Base-by-base conservation (phyloP, 345 rosid species). In the Acer negundo region DNA sequence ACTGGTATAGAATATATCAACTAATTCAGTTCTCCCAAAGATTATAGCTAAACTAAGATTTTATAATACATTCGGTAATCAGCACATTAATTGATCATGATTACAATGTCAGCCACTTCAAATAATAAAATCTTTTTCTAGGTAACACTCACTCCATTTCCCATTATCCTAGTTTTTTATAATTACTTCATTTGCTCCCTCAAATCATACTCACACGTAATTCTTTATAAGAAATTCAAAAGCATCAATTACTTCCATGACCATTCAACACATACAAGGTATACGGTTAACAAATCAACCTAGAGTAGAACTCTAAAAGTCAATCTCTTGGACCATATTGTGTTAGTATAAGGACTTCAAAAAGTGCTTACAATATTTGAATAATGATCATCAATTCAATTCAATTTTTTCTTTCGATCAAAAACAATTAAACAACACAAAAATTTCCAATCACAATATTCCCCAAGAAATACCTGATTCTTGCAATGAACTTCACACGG, bases 401-500 rank as follows among this genome's bases (percentile, higher is more conserved):
- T 53, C 19, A 53, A 53, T 4, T 19, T 53, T 51, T 53, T 53
- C n/a, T 16, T 53, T 53, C n/a, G 16, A 53, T 53, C 16, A 53
- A 16, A 15, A 53, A 53, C n/a, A 46, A 46, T 46, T 46, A 46
- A 15, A 46, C 49, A 53, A 53, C 44, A 26, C 2, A 17, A 28
- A 8, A 28, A 19, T 16, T 40, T 62, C 40, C 69, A 62, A 44
- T 40, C 9, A 56, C 23, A 59, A 70, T 38, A 55, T 19, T 40
- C 2, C 19, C 47, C 44, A 20, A 15, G 40, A 15, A 72, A 31
- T 67, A 95, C 98, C 97, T 96, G 97, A 87, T 94, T 96, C 80
- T 83, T 91, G 82, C 98, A 94, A 80, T 82, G 88, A 62, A 82
- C 83, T 44, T 92, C 93, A 53, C 93, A 92, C 49, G 91, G 92